Evolutionary conservation across 805 yeast genomes (phyloP).

Genomic region (Candida quercuum): DNA sequence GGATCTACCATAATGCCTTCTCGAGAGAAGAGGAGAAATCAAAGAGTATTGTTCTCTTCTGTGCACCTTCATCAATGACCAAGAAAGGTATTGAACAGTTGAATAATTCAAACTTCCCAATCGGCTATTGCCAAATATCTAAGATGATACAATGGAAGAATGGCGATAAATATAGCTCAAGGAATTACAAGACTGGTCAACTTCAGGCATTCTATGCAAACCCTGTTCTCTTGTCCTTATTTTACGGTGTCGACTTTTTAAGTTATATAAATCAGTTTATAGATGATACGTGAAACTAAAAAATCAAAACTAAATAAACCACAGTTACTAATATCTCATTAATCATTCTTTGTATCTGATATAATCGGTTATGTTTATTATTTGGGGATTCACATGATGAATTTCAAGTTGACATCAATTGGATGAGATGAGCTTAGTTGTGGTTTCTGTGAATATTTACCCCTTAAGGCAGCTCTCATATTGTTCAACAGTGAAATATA

Average conservation of each 20-base stretch:
- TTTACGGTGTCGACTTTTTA: conserved; percentile 8
- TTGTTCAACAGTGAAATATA: conserved; percentile 57
- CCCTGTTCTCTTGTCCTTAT: conserved; percentile 9
- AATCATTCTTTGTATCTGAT: too few species aligned
- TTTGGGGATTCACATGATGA: conserved; percentile 31
- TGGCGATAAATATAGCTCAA: conserved; percentile 8
- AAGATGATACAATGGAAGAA: conserved; percentile 2
- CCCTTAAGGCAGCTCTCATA: conserved; percentile 50
- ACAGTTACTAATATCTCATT: too few species aligned
- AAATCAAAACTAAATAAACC: too few species aligned
- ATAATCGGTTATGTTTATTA: too few species aligned
- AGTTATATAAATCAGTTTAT: not conserved
- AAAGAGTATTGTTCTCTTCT: conserved; percentile 16
- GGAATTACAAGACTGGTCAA: conserved; percentile 4
- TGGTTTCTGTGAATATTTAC: conserved; percentile 66
- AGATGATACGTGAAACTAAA: too few species aligned
- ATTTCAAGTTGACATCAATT: conserved; percentile 44
- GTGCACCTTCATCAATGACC: conserved; percentile 18
- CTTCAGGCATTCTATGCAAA: conserved; percentile 15
- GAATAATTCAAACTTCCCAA: conserved; percentile 15
- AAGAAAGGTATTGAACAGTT: conserved; percentile 18
- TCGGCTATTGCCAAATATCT: conserved; percentile 17
- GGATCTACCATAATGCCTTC: conserved; percentile 18
- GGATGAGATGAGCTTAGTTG: conserved; percentile 69
- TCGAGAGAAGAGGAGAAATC: conserved; percentile 5